These are phyloP conservation scores for Cyberlindnera euphorbiae DNA, from an alignment of 805 yeast species.

Conservation along the genomic window DNA sequence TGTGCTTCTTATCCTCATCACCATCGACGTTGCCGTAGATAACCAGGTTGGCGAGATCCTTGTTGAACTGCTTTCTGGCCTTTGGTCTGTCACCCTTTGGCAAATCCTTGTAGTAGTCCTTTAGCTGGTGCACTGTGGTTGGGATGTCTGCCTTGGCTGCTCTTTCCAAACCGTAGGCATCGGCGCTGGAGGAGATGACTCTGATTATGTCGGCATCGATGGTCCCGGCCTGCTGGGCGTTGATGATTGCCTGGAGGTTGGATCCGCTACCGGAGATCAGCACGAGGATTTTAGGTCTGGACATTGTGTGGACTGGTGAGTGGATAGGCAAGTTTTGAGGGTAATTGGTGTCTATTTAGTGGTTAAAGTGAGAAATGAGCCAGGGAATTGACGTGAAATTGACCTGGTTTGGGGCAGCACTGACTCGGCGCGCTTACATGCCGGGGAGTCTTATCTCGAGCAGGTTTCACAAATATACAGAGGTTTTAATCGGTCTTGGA, in stretches of 20 bases:
- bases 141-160: constrained; percentile 69
- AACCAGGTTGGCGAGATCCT: constrained; percentile 69
- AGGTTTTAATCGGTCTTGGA: too few relatives aligned
- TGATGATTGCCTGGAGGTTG: constrained; percentile 92
- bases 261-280: constrained; percentile 94
- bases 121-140: constrained; percentile 67
- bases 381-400: too few relatives aligned
- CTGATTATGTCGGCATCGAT: constrained; percentile 52
- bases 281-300: constrained; percentile 42
- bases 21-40: constrained; percentile 42
- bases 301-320: constrained; percentile 3
- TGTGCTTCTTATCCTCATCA: constrained; percentile 28
- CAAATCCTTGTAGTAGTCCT: constrained; percentile 66
- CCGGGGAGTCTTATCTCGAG: too few relatives aligned
- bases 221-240: constrained; percentile 44
- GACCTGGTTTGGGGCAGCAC: too few relatives aligned
- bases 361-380: too few relatives aligned
- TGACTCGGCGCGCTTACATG: too few relatives aligned
- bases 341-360: too few relatives aligned
- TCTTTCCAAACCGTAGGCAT: constrained; percentile 84
- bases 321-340: too few relatives aligned
- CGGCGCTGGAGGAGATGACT: constrained; percentile 80
- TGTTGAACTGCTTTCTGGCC: constrained; percentile 70
- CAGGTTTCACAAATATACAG: too few relatives aligned
- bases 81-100: constrained; percentile 61